Evolutionary conservation across 2,329 filamentous ascomycete species (phyloP).

Genomic region (Aspergillus novoparasiticus): DNA sequence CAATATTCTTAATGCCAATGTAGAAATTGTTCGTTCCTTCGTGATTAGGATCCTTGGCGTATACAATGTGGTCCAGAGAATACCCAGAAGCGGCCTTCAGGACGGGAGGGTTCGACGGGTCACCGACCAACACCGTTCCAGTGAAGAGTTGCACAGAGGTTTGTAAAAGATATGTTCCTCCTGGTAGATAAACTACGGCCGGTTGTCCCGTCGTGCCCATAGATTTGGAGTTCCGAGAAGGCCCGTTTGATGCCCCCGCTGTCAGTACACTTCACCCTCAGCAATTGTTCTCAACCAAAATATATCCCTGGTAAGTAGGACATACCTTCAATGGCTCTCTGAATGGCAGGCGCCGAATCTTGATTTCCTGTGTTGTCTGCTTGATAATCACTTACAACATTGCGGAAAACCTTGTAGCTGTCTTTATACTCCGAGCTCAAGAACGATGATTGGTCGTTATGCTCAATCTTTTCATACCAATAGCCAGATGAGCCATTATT

Average conservation of each 20-base stretch:
- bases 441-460: slow-evolving; percentile 33
- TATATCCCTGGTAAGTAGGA: background rate
- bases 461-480: slow-evolving; percentile 34
- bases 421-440: slow-evolving; percentile 26
- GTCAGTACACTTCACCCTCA: background rate
- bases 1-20: slow-evolving; percentile 41
- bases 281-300: background rate
- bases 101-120: slow-evolving; percentile 48
- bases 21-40: slow-evolving; percentile 40
- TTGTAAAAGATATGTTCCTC: slow-evolving; percentile 31
- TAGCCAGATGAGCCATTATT: slow-evolving; percentile 16
- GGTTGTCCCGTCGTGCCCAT: slow-evolving; percentile 35
- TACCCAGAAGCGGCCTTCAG: slow-evolving; percentile 58
- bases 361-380: slow-evolving; percentile 36
- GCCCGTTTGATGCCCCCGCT: slow-evolving; percentile 30
- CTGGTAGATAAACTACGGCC: slow-evolving; percentile 34
- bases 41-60: slow-evolving; percentile 45
- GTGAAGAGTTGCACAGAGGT: slow-evolving; percentile 30
- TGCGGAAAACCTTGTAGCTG: slow-evolving; percentile 39
- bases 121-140: slow-evolving; percentile 42
- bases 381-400: slow-evolving; percentile 37
- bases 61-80: slow-evolving; percentile 57
- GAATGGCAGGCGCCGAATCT: slow-evolving; percentile 32
- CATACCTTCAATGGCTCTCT: slow-evolving; percentile 34
- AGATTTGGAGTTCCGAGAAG: slow-evolving; percentile 26